Percentiles rank a stretch among this genome's conserved stretches.
Conservation (phyloP, 129 eudicot genomes). For the Chrysanthemum makinoi region DNA sequence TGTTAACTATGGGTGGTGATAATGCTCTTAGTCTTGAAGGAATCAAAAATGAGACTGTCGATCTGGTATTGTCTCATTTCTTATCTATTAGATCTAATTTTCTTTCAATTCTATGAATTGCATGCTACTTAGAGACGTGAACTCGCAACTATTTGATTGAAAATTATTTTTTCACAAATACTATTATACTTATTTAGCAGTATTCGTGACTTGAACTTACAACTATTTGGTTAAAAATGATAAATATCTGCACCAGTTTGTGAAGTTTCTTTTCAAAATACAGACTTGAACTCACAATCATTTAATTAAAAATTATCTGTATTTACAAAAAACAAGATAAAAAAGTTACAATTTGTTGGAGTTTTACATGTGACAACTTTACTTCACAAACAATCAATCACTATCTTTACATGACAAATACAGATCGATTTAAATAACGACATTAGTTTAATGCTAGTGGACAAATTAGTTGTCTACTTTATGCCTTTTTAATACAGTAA, state of each 20-base stretch:
- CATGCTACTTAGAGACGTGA: background rate
- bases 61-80: conserved; percentile 45
- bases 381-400: conserved; percentile 33
- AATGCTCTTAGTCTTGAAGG: conserved; percentile 51
- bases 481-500: background rate
- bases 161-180: too few species aligned
- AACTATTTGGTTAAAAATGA: too few species aligned
- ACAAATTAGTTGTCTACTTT: conserved; percentile 26
- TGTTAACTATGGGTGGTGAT: conserved; percentile 43
- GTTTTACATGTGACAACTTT: conserved; percentile 27
- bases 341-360: too few species aligned
- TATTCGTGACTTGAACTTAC: too few species aligned
- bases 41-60: conserved; percentile 68
- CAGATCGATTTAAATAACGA: conserved; percentile 15
- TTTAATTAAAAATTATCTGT: too few species aligned
- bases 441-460: conserved; percentile 15
- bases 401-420: background rate
- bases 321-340: too few species aligned
- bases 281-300: too few species aligned
- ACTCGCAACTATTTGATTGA: too few species aligned
- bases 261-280: too few species aligned
- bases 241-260: too few species aligned
- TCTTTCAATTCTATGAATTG: background rate
- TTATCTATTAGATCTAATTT: background rate
- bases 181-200: too few species aligned